Conservation (phyloP, 1,139 yeast genomes). For the Suhomyces bolitotheri region DNA sequence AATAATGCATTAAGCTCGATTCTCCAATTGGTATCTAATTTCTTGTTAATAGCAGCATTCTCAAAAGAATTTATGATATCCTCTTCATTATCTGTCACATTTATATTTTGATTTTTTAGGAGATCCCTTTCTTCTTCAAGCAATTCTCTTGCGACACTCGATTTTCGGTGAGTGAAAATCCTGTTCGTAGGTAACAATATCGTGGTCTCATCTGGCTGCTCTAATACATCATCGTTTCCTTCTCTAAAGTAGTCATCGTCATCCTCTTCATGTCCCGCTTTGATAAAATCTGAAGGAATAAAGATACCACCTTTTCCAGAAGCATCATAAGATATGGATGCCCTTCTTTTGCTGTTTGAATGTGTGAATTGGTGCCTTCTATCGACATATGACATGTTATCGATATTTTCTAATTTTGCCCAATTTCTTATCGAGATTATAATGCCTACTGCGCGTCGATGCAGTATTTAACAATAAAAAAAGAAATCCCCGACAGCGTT, state of each 20-base stretch:
- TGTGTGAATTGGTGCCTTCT: conserved; percentile 45
- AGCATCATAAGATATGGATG: conserved; percentile 55
- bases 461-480: no score
- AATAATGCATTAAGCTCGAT: conserved; percentile 45
- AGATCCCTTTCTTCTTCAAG: conserved; percentile 40
- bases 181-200: conserved; percentile 15
- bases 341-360: conserved; percentile 50
- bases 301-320: conserved; percentile 55
- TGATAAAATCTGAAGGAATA: conserved; percentile 51
- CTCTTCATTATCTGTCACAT: conserved; percentile 28
- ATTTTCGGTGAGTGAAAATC: conserved; percentile 20
- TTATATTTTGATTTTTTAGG: conserved; percentile 31
- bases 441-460: no score
- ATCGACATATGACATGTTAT: conserved; percentile 7
- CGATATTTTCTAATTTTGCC: background rate
- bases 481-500: no score
- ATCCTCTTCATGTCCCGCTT: conserved; percentile 11
- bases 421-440: no score
- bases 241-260: conserved; percentile 10
- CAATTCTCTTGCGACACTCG: conserved; percentile 31
- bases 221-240: background rate
- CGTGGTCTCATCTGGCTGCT: conserved; percentile 15
- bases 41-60: conserved; percentile 33
- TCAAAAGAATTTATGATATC: conserved; percentile 37
- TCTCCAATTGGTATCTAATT: conserved; percentile 27